Conservation (phyloP, 441 rosid species). For the Macaranga tanarius region DNA sequence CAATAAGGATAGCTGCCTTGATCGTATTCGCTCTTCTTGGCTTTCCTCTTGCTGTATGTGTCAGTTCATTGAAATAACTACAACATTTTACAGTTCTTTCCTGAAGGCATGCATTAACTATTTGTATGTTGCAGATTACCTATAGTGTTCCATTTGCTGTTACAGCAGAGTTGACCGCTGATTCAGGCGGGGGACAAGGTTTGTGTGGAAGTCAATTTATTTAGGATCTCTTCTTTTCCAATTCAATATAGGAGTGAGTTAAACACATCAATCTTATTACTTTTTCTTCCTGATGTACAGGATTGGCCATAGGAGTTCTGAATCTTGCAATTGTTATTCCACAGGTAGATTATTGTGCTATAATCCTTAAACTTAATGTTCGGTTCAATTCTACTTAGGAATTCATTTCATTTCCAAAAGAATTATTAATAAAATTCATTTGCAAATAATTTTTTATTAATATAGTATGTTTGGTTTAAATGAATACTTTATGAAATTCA, state of each 20-base stretch:
- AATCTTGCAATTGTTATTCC: constrained; percentile 94
- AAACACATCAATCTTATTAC: constrained; percentile 7
- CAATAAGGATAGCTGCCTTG: constrained; percentile 68
- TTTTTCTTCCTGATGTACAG: constrained; percentile 38
- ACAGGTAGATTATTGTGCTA: constrained; percentile 44
- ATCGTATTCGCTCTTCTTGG: constrained; percentile 87
- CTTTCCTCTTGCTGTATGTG: constrained; percentile 92
- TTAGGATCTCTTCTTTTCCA: constrained; percentile 5
- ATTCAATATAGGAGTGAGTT: constrained; percentile 8
- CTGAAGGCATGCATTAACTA: constrained; percentile 12
- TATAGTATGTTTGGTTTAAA: no score
- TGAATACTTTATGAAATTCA: no score
- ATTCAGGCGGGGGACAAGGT: constrained; percentile 98
- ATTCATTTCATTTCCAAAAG: no score
- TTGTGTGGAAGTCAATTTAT: constrained; percentile 24
- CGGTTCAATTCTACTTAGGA: no score
- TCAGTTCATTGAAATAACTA: constrained; percentile 3
- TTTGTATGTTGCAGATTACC: constrained; percentile 59
- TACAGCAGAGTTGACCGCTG: constrained; percentile 93
- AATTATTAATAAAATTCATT: no score
- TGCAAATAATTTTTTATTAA: no score
- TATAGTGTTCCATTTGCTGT: constrained; percentile 92
- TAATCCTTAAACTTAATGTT: no score
- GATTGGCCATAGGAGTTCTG: constrained; percentile 93
- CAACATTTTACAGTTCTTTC: constrained; percentile 1